phyloP scores from a whole-genome alignment of 345 rosid species.

The Citrus sp. region DNA sequence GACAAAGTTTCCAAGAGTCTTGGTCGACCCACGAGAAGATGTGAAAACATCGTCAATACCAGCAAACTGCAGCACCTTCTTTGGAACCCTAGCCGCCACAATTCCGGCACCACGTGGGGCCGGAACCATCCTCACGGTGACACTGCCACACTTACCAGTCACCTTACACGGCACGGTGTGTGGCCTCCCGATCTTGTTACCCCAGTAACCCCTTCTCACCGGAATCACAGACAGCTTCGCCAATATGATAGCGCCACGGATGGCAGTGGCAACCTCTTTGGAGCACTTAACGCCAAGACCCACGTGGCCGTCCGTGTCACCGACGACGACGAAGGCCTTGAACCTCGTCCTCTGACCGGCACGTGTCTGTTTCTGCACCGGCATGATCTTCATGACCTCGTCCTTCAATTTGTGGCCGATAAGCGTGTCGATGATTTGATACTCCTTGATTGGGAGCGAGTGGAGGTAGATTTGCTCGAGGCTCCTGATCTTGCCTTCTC shows the following conservation, averaged over 20 bases:
- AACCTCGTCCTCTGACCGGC: conserved; percentile 76
- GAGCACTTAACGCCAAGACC: conserved; percentile 73
- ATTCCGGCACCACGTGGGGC: conserved; percentile 85
- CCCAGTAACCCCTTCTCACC: conserved; percentile 78
- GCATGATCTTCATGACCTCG: conserved; percentile 95
- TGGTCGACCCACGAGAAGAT: conserved; percentile 77
- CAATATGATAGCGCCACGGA: conserved; percentile 56
- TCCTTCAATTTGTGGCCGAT: conserved; percentile 75
- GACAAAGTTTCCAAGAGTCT: conserved; percentile 81
- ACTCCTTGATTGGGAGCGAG: conserved; percentile 76
- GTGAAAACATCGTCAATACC: conserved; percentile 85
- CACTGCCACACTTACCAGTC: conserved; percentile 71
- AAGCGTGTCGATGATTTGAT: conserved; percentile 74
- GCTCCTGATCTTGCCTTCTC: conserved; percentile 37
- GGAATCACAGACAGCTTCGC: conserved; percentile 70
- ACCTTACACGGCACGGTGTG: conserved; percentile 77
- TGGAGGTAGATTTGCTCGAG: conserved; percentile 41
- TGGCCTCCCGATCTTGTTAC: conserved; percentile 72
- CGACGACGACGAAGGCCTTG: conserved; percentile 73
- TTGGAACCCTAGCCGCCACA: conserved; percentile 84
- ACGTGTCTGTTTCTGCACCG: conserved; percentile 86
- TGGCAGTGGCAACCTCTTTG: conserved; percentile 71
- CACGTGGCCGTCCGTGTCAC: conserved; percentile 63
- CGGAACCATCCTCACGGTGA: conserved; percentile 73
- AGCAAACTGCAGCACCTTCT: conserved; percentile 83